These are phyloP conservation scores for Coemansia sp. DNA, from an alignment of 192 early-diverging fungal genomes.

Conservation along the genomic window DNA sequence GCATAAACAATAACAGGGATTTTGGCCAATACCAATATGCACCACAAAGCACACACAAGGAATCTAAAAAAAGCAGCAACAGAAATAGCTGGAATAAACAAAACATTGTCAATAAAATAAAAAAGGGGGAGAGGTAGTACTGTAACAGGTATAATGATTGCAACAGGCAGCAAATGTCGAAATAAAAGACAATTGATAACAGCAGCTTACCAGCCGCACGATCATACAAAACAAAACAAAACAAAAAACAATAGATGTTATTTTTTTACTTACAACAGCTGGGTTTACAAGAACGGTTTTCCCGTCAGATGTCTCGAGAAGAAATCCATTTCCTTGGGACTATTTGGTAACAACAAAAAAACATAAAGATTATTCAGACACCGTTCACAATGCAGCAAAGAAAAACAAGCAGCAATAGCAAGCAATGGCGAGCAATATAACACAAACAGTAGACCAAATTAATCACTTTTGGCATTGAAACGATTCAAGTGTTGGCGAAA, in stretches of 20 bases:
- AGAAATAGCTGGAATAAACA: neutral
- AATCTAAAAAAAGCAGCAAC: neutral
- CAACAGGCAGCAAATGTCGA: neutral
- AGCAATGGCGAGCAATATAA: neutral
- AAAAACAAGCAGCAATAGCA: neutral
- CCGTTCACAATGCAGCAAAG: neutral
- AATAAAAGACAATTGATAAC: neutral
- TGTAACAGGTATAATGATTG: neutral
- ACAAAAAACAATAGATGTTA: neutral
- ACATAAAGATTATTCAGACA: neutral
- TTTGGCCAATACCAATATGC: neutral
- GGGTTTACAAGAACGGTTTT: constrained; percentile 39
- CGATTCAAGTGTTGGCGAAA: neutral
- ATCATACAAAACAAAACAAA: neutral
- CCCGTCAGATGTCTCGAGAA: constrained; percentile 51
- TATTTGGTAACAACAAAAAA: constrained; percentile 17
- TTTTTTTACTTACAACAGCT: constrained; percentile 38
- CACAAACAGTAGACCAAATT: neutral
- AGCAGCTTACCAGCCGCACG: constrained; percentile 1
- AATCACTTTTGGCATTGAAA: neutral
- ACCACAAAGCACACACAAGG: neutral
- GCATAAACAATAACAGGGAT: neutral
- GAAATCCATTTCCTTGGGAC: constrained; percentile 50
- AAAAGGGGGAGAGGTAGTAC: neutral
- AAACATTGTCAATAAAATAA: neutral